Base-by-base conservation (phyloP, 2,329 filamentous ascomycete species). In the Trichoderma semiorbis region DNA sequence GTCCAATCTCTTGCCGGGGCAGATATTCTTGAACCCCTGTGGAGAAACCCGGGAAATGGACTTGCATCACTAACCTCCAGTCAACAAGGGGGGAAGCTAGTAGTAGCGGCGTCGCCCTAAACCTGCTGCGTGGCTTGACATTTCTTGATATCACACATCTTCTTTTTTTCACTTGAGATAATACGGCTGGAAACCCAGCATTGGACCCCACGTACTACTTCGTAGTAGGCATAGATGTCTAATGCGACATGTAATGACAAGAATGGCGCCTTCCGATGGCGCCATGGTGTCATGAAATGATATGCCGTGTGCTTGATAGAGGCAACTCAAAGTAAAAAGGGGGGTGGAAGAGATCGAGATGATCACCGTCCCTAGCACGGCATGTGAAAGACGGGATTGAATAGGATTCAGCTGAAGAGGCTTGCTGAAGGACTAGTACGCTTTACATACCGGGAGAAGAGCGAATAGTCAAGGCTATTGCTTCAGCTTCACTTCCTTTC, bases 181-280 rank as follows among this genome's bases (percentile, higher is more conserved):
- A 30, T 47, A n/a, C 55, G 65, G 65, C 53, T 60, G 65, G 47
- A 32, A 60, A 28, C 26, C 55, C 12, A 26, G 24, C n/a, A 21
- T 58, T 67, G 36, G 55, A 18, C 36, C 36, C 10, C 32, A 24
- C n/a, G 7, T 28, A n/a, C 65, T 69, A 53, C 47, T 24, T 53
- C 47, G 11, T 24, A 69, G 55, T 60, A 60, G 55, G 50, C 12
- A 58, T 26, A 34, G n/a, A 50, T 34, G 32, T 32, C 26, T 5
- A 11, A 62, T 53, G n/a, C 34, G 5, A 16, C 14, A 62, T 62
- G 67, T 36, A 57, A 60, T 28, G n/a, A 21, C 30, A 7, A 53
- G 21, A 30, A 69, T 69, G 39, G 60, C 67, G 67, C 36, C 67
- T 69, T 69, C 21, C 57, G 39, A 69, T 53, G 57, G 28, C 57